These are phyloP conservation scores for Venturiaceae sp. DNA, from an alignment of 2,329 filamentous ascomycete species.

Conservation along the genomic window DNA sequence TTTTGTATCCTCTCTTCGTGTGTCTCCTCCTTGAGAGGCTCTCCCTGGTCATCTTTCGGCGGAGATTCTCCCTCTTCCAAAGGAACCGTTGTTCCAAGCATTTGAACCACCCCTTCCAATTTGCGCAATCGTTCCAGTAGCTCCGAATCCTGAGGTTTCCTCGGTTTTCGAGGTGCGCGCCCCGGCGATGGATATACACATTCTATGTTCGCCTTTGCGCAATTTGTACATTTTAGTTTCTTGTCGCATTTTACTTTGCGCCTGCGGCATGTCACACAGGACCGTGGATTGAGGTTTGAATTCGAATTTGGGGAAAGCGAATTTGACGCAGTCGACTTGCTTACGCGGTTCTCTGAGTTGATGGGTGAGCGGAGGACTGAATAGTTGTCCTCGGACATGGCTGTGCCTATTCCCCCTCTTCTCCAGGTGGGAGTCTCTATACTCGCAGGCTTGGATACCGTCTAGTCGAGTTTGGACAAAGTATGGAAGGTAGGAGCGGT, in stretches of 20 bases:
- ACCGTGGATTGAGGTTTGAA: constrained; percentile 15
- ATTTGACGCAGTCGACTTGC: not conserved
- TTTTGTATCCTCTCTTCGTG: constrained; percentile 5
- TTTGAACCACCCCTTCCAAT: constrained; percentile 64
- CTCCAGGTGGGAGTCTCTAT: not conserved
- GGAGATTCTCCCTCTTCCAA: constrained; percentile 14
- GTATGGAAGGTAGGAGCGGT: not conserved
- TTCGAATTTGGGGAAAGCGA: not conserved
- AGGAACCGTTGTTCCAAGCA: constrained; percentile 38
- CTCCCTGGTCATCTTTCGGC: not conserved
- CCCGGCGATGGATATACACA: constrained; percentile 69
- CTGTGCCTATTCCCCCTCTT: not conserved
- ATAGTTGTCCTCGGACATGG: not conserved
- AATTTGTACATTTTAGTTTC: constrained; percentile 66
- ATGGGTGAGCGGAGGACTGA: not conserved
- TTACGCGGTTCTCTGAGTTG: not conserved
- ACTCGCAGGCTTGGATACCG: not conserved
- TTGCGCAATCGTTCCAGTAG: constrained; percentile 62
- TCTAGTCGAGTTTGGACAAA: not conserved
- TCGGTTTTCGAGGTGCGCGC: constrained; percentile 57
- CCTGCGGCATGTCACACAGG: constrained; percentile 43
- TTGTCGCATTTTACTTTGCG: constrained; percentile 73
- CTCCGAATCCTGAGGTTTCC: constrained; percentile 61
- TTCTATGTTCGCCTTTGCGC: constrained; percentile 57
- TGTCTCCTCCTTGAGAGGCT: not conserved